Evolutionary conservation across 2,329 filamentous ascomycete species (phyloP).

Genomic region (Zarea fungicola): DNA sequence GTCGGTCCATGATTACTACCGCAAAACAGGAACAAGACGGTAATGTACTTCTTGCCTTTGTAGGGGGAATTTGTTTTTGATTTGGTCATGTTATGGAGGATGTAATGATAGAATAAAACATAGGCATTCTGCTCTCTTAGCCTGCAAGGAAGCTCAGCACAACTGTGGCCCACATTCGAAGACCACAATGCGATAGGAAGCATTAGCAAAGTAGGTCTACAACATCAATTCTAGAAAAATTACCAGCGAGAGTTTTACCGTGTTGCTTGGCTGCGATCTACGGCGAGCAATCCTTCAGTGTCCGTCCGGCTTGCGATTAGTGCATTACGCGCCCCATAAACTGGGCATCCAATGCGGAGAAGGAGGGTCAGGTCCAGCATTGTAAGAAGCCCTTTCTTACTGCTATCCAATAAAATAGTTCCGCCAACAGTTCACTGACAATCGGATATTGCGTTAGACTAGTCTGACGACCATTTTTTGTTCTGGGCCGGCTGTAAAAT

Average conservation of each 20-base stretch:
- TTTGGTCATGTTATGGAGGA: not conserved
- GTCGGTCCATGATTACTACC: too few species aligned
- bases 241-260: not conserved
- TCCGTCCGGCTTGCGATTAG: slow-evolving; percentile 9
- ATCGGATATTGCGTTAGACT: not conserved
- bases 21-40: too few species aligned
- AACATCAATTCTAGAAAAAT: not conserved
- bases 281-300: too few species aligned
- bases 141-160: too few species aligned
- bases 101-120: not conserved
- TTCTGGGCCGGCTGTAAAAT: not conserved
- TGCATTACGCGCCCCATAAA: not conserved
- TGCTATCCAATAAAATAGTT: not conserved
- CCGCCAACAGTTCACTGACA: not conserved
- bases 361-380: not conserved
- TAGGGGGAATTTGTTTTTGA: too few species aligned
- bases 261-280: too few species aligned
- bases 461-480: not conserved
- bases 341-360: slow-evolving; percentile 8
- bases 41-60: too few species aligned
- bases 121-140: not conserved
- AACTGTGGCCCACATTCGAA: not conserved
- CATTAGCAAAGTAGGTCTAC: not conserved
- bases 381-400: not conserved
- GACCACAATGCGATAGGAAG: not conserved